Evolutionary conservation across 352 stramenopile species (phyloP).

Genomic region (Pythium monospermum): DNA sequence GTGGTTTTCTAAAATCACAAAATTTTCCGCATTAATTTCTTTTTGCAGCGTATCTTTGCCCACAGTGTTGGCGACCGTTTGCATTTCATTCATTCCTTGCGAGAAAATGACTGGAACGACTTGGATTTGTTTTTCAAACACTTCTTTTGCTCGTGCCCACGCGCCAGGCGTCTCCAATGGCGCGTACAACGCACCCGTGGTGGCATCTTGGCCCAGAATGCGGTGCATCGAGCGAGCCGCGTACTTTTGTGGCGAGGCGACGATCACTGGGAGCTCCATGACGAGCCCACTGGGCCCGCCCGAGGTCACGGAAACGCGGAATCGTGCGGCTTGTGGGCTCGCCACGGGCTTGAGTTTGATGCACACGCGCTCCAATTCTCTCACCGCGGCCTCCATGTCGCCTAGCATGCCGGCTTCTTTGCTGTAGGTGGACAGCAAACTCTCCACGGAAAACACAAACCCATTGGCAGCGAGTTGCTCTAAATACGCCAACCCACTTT

Average conservation of each 20-base stretch:
- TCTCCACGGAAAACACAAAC: slow-evolving; percentile 83
- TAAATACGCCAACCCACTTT: slow-evolving; percentile 52
- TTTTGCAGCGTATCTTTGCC: slow-evolving; percentile 69
- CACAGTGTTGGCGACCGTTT: slow-evolving; percentile 89
- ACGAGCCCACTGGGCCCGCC: slow-evolving; percentile 45
- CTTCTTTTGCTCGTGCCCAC: slow-evolving; percentile 44
- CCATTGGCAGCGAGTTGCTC: slow-evolving; percentile 54
- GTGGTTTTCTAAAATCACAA: slow-evolving; percentile 56
- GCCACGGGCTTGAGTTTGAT: slow-evolving; percentile 72
- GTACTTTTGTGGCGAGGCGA: slow-evolving; percentile 25
- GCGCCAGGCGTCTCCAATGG: slow-evolving; percentile 39
- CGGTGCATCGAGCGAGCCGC: slow-evolving; percentile 59
- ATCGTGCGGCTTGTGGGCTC: slow-evolving; percentile 52
- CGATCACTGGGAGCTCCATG: slow-evolving; percentile 74
- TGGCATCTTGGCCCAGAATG: slow-evolving; percentile 62
- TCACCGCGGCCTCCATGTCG: slow-evolving; percentile 77
- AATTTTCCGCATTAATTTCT: slow-evolving; percentile 79
- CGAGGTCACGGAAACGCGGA: slow-evolving; percentile 71
- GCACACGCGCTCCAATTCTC: slow-evolving; percentile 56
- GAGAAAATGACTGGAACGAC: slow-evolving; percentile 82
- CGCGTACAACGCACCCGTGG: slow-evolving; percentile 71
- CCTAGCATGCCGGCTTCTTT: slow-evolving; percentile 83
- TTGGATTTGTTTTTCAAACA: slow-evolving; percentile 52
- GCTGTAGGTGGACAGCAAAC: slow-evolving; percentile 78
- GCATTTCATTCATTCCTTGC: slow-evolving; percentile 92